A percentile compares a stretch with the other conserved stretches of the same genome.
Evolutionary conservation across 805 yeast species (phyloP).

Genomic region (Ogataea kodamae): DNA sequence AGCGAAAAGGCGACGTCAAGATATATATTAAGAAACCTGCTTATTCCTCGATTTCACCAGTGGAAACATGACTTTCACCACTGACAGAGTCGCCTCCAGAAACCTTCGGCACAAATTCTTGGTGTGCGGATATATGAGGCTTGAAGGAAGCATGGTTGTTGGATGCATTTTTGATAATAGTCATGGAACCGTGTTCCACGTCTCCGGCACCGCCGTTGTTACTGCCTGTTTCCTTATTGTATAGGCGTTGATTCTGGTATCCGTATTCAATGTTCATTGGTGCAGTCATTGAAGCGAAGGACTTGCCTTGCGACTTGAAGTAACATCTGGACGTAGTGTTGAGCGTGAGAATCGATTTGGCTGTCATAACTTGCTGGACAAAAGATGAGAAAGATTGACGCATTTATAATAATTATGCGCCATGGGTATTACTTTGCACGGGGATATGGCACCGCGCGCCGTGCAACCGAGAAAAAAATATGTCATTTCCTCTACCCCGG

Average conservation of each 20-base stretch:
- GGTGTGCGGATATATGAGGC: slow-evolving; percentile 11
- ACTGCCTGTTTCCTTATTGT: slow-evolving; percentile 20
- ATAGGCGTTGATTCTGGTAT: slow-evolving; percentile 18
- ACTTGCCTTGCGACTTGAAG: slow-evolving; percentile 20
- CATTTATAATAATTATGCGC: slow-evolving; percentile 2
- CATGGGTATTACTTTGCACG: slow-evolving; percentile 7
- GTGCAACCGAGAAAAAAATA: slow-evolving; percentile 11
- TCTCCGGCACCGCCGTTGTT: slow-evolving; percentile 32
- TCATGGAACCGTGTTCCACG: slow-evolving; percentile 28
- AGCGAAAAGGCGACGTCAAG: no score
- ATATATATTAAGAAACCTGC: no score
- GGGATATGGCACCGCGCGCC: slow-evolving; percentile 14
- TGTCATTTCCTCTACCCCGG: slow-evolving; percentile 15
- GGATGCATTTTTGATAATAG: slow-evolving; percentile 26
- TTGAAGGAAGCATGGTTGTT: slow-evolving; percentile 11
- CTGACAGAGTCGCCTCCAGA: slow-evolving; percentile 27
- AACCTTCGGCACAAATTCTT: slow-evolving; percentile 32
- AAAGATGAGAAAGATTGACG: slow-evolving; percentile 1
- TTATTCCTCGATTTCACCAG: slow-evolving; percentile 10
- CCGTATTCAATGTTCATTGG: slow-evolving; percentile 23
- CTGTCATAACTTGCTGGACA: slow-evolving; percentile 17
- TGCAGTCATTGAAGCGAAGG: slow-evolving; percentile 25
- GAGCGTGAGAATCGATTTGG: slow-evolving; percentile 27
- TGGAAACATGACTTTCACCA: slow-evolving; percentile 24
- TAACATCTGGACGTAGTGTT: slow-evolving; percentile 31